Conservation (phyloP, 352 stramenopile species). For the Pythium dissimile region DNA sequence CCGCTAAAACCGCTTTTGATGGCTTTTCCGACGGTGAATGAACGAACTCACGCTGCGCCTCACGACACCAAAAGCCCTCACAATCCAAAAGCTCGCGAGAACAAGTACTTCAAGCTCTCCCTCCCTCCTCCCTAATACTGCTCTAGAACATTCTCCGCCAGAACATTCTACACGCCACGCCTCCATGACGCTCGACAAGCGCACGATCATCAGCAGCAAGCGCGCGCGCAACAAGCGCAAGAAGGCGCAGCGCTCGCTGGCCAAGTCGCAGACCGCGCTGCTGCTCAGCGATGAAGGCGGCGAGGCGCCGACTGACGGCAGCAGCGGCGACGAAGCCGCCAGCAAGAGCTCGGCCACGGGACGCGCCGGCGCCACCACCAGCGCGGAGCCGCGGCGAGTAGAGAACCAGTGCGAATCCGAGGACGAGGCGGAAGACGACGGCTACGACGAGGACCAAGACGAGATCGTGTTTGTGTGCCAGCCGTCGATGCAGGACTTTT, state of each 20-base stretch:
- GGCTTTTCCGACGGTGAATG: conserved; percentile 5
- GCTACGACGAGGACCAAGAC: conserved; percentile 40
- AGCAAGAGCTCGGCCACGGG: not conserved
- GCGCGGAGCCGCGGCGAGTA: not conserved
- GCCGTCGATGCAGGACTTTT: conserved; percentile 55
- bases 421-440: conserved; percentile 15
- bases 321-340: conserved; percentile 13
- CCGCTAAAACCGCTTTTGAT: conserved; percentile 11
- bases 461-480: conserved; percentile 67
- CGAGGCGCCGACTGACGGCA: conserved; percentile 9
- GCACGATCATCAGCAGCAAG: conserved; percentile 61
- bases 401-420: not conserved
- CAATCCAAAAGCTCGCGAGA: not conserved
- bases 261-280: conserved; percentile 4
- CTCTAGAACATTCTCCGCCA: not conserved
- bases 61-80: too few relatives aligned
- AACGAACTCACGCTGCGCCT: conserved; percentile 1
- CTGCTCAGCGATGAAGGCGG: conserved; percentile 10
- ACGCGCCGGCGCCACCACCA: not conserved
- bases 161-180: not conserved
- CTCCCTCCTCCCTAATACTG: not conserved
- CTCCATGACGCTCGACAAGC: conserved; percentile 37
- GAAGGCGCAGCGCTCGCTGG: conserved; percentile 40
- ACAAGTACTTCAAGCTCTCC: not conserved
- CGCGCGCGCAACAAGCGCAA: conserved; percentile 54